These are phyloP conservation scores for Dryas alaskensis DNA, from an alignment of 306 rosid genomes.

Conservation along the genomic window DNA sequence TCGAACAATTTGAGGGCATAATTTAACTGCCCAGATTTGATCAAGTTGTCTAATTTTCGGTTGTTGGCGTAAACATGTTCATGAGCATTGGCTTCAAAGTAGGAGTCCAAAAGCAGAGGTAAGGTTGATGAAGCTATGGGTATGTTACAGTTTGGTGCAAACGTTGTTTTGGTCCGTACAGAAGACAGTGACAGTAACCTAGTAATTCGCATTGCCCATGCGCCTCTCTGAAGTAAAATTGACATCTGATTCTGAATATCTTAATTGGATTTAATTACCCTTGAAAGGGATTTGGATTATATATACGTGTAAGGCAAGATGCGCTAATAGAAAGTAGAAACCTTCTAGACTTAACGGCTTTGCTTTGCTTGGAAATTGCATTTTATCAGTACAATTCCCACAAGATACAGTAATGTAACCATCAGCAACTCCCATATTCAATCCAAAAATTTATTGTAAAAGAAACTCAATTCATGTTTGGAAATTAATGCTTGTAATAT, in stretches of 20 bases:
- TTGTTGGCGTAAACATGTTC: slow-evolving; percentile 47
- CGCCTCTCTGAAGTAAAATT: slow-evolving; percentile 12
- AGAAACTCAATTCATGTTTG: too few relatives aligned
- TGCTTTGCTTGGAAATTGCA: slow-evolving; percentile 3
- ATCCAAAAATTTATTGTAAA: neutral
- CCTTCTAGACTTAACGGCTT: neutral
- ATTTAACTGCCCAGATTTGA: slow-evolving; percentile 41
- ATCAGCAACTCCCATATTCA: neutral
- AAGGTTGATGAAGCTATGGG: slow-evolving; percentile 16
- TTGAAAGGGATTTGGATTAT: too few relatives aligned
- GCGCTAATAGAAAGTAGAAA: too few relatives aligned
- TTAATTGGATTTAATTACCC: neutral
- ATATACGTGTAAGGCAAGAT: too few relatives aligned
- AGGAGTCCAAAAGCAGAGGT: slow-evolving; percentile 21
- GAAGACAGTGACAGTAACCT: slow-evolving; percentile 15
- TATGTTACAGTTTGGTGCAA: slow-evolving; percentile 2
- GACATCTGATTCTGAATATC: slow-evolving; percentile 18
- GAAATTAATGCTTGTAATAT: neutral
- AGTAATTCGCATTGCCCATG: slow-evolving; percentile 10
- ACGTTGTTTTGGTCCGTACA: slow-evolving; percentile 28
- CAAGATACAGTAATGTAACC: neutral
- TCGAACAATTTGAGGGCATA: slow-evolving; percentile 52
- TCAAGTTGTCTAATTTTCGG: slow-evolving; percentile 35
- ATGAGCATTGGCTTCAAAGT: slow-evolving; percentile 11
- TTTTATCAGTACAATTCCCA: neutral